Conservation (phyloP, 306 rosid species). For the Crotalaria pallida region DNA sequence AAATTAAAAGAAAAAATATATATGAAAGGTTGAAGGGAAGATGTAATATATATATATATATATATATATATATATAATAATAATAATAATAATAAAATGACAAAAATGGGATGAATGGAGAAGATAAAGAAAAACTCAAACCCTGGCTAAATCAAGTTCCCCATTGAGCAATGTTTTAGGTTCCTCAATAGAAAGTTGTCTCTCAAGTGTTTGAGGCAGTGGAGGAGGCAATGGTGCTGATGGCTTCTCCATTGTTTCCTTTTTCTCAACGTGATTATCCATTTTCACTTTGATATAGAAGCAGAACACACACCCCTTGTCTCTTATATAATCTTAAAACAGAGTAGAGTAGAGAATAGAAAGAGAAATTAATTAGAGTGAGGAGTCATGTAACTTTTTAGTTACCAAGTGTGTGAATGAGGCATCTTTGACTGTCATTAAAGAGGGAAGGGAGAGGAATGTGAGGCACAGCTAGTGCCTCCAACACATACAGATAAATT, state of each 20-base stretch:
- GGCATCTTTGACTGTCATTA: constrained; percentile 42
- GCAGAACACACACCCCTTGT: background rate
- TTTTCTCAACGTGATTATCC: background rate
- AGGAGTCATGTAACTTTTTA: background rate
- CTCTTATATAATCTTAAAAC: too few relatives aligned
- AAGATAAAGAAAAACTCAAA: background rate
- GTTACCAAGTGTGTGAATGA: background rate
- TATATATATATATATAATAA: too few relatives aligned
- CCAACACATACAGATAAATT: background rate
- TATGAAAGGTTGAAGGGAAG: background rate
- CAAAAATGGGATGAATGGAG: background rate
- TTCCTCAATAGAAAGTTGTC: constrained; percentile 37
- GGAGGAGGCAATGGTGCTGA: background rate
- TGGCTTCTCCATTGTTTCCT: background rate
- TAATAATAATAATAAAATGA: too few relatives aligned
- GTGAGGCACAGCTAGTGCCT: background rate
- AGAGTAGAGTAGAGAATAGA: too few relatives aligned
- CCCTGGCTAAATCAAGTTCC: constrained; percentile 38
- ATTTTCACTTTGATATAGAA: background rate
- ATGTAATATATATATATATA: background rate
- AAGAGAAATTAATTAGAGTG: background rate
- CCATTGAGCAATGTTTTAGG: constrained; percentile 34
- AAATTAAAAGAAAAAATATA: background rate
- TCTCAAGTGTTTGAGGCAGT: constrained; percentile 13
- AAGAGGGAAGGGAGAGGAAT: constrained; percentile 7